Percentiles rank a stretch among this genome's conserved stretches.
Conservation (phyloP, 2,329 filamentous ascomycete species). For the Exophiala sp. region DNA sequence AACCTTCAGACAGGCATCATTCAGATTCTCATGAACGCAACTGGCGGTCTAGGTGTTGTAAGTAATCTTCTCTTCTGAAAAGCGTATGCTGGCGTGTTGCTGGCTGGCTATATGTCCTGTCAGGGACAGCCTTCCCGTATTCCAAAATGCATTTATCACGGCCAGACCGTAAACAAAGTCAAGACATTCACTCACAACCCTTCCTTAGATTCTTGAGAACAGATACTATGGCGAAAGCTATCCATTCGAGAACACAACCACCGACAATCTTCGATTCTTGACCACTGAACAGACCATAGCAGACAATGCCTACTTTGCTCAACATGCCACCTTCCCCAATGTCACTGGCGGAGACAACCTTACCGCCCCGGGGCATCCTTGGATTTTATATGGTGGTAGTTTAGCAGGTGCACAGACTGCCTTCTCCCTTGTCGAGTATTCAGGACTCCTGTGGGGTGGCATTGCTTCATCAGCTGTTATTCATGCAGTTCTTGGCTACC, state of each 20-base stretch:
- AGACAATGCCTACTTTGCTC: constrained; percentile 43
- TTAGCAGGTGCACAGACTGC: constrained; percentile 43
- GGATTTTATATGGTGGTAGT: constrained; percentile 45
- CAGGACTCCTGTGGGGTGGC: constrained; percentile 39
- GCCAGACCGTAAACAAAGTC: too few species aligned
- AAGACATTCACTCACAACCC: neutral
- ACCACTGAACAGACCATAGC: constrained; percentile 42
- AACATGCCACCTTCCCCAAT: constrained; percentile 31
- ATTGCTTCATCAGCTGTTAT: constrained; percentile 46
- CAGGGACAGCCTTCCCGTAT: too few species aligned
- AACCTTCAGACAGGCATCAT: constrained; percentile 45
- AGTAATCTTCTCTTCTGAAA: neutral
- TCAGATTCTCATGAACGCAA: constrained; percentile 50
- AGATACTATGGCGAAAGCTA: constrained; percentile 40
- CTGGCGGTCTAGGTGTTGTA: constrained; percentile 47
- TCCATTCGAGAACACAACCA: constrained; percentile 36
- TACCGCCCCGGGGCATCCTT: constrained; percentile 39
- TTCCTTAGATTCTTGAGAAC: constrained; percentile 34
- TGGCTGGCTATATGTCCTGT: neutral
- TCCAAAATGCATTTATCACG: too few species aligned
- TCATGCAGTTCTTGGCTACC: constrained; percentile 41
- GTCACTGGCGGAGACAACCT: constrained; percentile 32
- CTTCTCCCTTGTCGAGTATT: constrained; percentile 39
- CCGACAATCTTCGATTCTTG: constrained; percentile 40
- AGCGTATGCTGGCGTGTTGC: neutral